These are phyloP conservation scores for Aegle marmelos DNA, from an alignment of 345 rosid genomes.

Conservation along the genomic window DNA sequence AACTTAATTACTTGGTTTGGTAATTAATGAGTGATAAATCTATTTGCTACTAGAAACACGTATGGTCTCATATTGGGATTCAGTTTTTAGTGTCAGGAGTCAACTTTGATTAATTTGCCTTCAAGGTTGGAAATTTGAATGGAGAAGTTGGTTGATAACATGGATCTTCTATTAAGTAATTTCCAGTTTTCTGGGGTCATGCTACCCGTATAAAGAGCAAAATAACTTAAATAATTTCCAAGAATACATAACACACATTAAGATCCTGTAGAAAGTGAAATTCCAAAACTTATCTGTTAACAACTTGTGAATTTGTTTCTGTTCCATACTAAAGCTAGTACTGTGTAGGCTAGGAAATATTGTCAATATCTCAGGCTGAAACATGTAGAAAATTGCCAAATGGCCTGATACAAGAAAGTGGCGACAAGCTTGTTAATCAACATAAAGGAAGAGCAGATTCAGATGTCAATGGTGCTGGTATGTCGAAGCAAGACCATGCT, in stretches of 20 bases:
- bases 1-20: neutral
- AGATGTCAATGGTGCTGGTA: neutral
- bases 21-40: neutral
- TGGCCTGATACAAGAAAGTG: neutral
- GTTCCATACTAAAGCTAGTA: neutral
- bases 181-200: neutral
- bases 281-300: neutral
- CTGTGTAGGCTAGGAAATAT: slow-evolving; percentile 7
- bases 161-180: neutral
- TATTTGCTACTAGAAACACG: neutral
- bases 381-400: neutral
- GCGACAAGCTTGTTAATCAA: neutral
- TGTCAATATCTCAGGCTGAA: slow-evolving; percentile 13
- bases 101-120: neutral
- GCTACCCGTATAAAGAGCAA: neutral
- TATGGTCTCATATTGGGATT: neutral
- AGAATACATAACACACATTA: neutral
- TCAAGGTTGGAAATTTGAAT: neutral
- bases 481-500: neutral
- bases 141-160: neutral
- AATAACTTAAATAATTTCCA: neutral
- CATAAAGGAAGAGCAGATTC: neutral
- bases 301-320: neutral
- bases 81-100: neutral
- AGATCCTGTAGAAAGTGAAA: neutral